Percentiles rank a stretch among this genome's conserved stretches.
Evolutionary conservation across 73 alveolate genomes (phyloP).

Genomic region (Blepharisma stoltei): DNA sequence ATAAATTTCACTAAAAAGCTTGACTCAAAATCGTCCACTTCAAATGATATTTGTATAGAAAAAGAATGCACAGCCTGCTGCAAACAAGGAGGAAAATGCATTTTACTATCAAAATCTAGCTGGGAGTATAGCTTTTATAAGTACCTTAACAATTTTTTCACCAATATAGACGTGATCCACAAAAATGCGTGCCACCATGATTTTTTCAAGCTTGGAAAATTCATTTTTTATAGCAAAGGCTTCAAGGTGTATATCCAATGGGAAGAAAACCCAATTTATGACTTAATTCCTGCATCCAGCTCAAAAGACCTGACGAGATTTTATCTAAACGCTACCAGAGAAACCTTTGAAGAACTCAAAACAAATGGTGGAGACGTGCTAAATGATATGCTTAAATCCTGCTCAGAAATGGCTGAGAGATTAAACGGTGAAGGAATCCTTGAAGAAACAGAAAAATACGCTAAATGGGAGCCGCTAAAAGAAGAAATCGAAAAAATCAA

Average conservation of each 20-base stretch:
- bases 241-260: background rate
- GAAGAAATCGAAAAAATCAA: too few relatives aligned
- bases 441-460: too few relatives aligned
- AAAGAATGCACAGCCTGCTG: background rate
- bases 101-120: background rate
- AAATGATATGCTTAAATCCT: too few relatives aligned
- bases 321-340: too few relatives aligned
- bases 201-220: background rate
- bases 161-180: background rate
- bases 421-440: too few relatives aligned
- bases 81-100: background rate
- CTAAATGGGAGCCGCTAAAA: too few relatives aligned
- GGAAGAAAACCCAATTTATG: constrained; percentile 13
- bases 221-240: background rate
- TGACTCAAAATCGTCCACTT: too few relatives aligned
- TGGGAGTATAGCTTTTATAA: background rate
- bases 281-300: background rate
- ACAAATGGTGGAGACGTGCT: too few relatives aligned
- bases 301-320: too few relatives aligned
- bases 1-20: background rate
- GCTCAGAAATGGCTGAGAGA: too few relatives aligned
- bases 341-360: too few relatives aligned
- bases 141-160: constrained; percentile 19
- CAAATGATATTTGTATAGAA: background rate
- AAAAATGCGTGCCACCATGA: background rate